Percentiles rank a stretch among this genome's conserved stretches.
Conservation (phyloP, 2,329 filamentous ascomycete genomes). For the Neoscytalidium dimidiatum region DNA sequence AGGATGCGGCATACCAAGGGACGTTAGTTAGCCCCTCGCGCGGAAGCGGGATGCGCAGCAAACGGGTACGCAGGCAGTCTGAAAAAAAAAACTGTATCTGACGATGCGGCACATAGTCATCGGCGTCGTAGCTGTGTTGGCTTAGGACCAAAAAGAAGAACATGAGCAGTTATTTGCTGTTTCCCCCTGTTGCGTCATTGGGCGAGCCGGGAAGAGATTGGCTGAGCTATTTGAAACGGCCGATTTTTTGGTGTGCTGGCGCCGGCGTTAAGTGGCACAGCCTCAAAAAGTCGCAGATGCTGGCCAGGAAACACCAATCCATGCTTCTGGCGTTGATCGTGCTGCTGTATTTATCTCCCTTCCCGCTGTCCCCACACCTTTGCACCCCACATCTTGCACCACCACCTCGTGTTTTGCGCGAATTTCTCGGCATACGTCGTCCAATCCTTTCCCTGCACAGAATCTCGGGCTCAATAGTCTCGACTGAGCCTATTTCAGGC, state of each 20-base stretch:
- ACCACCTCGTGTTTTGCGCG: constrained; percentile 6
- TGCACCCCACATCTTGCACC: neutral
- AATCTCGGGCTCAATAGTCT: neutral
- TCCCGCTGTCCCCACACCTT: neutral
- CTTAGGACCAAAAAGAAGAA: neutral
- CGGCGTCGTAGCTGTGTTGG: neutral
- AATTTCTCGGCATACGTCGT: constrained; percentile 1
- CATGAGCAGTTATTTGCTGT: neutral
- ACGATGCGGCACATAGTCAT: neutral
- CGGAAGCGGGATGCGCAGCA: neutral
- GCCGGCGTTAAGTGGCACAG: neutral
- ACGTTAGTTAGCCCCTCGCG: neutral
- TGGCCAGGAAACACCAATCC: neutral
- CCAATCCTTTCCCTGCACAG: neutral
- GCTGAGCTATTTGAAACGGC: neutral
- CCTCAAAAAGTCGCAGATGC: neutral
- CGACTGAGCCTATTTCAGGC: neutral
- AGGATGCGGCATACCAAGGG: neutral
- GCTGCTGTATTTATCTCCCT: neutral
- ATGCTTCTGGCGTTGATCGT: neutral
- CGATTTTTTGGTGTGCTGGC: neutral
- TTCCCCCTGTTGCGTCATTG: neutral
- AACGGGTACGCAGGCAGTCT: neutral
- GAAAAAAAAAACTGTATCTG: neutral
- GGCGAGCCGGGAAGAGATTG: neutral